phyloP scores from a whole-genome alignment of 495 filamentous ascomycete genomes.

The Penicillium odoratum region DNA sequence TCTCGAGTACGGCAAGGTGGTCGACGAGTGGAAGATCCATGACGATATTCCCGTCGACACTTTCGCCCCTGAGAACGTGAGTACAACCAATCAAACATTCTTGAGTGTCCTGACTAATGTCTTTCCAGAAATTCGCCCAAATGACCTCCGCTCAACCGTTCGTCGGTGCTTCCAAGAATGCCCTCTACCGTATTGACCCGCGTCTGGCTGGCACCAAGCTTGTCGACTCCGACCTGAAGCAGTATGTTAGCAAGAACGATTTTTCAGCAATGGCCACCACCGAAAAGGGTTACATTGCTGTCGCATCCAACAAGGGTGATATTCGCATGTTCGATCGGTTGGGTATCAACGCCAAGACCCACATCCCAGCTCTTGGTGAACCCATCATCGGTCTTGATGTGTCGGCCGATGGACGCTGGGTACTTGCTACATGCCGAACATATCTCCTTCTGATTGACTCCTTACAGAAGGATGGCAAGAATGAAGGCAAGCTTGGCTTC shows the following conservation, averaged over 20 bases:
- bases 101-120: constrained; percentile 21
- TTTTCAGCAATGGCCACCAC: constrained; percentile 94
- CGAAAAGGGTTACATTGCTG: constrained; percentile 92
- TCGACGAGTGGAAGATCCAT: constrained; percentile 99
- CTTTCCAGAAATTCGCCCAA: constrained; percentile 83
- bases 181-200: constrained; percentile 91
- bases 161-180: constrained; percentile 86
- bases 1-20: constrained; percentile 96
- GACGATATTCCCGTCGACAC: constrained; percentile 91
- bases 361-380: constrained; percentile 93
- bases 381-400: constrained; percentile 94
- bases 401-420: constrained; percentile 91
- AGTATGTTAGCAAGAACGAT: constrained; percentile 94
- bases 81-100: constrained; percentile 11
- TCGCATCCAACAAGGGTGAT: constrained; percentile 96
- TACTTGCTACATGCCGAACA: constrained; percentile 90
- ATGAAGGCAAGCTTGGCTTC: constrained; percentile 96
- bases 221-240: constrained; percentile 88
- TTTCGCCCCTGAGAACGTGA: constrained; percentile 84
- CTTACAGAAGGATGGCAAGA: constrained; percentile 88
- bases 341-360: constrained; percentile 96
- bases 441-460: constrained; percentile 93
- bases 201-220: constrained; percentile 89
- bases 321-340: constrained; percentile 95
- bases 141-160: constrained; percentile 96